These are phyloP conservation scores for Leptographium radiaticola DNA, from an alignment of 2,329 filamentous ascomycete genomes.

Conservation along the genomic window DNA sequence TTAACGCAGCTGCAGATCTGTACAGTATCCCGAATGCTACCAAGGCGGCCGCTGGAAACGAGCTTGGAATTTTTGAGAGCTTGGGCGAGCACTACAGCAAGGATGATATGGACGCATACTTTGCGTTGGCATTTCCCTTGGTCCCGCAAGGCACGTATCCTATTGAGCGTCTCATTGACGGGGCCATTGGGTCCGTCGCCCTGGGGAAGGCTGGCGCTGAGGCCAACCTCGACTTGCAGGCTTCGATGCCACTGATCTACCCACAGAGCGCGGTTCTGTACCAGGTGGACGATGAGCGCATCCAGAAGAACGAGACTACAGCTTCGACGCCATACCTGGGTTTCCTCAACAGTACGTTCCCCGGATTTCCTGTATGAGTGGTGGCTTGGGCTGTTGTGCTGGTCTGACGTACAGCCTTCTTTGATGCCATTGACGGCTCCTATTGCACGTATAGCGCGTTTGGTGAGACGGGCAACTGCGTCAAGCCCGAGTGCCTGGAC, in stretches of 20 bases:
- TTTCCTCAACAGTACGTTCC: constrained; percentile 13
- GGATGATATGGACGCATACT: constrained; percentile 15
- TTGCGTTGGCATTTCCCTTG: constrained; percentile 10
- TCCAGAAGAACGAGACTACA: constrained; percentile 15
- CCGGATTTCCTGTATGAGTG: background rate
- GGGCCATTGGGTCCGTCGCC: constrained; percentile 11
- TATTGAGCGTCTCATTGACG: constrained; percentile 14
- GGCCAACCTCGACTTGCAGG: constrained; percentile 33
- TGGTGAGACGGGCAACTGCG: constrained; percentile 30
- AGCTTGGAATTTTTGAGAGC: constrained; percentile 16
- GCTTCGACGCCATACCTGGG: constrained; percentile 9
- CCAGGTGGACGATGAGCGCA: constrained; percentile 18
- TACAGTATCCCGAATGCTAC: constrained; percentile 14
- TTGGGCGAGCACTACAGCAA: constrained; percentile 16
- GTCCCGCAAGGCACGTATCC: constrained; percentile 17
- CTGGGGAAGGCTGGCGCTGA: constrained; percentile 15
- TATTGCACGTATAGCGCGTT: constrained; percentile 35
- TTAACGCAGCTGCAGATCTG: constrained; percentile 8
- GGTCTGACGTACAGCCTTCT: constrained; percentile 18
- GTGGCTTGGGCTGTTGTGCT: background rate
- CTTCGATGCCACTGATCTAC: constrained; percentile 34
- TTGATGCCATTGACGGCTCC: constrained; percentile 35
- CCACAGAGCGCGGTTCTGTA: constrained; percentile 28
- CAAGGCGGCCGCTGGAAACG: constrained; percentile 10
- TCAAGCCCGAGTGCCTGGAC: constrained; percentile 25